Evolutionary conservation across 2,329 filamentous ascomycete species (phyloP), one percentile per base, ranked within the genome.

Genomic region (Elsinoe australis): DNA sequence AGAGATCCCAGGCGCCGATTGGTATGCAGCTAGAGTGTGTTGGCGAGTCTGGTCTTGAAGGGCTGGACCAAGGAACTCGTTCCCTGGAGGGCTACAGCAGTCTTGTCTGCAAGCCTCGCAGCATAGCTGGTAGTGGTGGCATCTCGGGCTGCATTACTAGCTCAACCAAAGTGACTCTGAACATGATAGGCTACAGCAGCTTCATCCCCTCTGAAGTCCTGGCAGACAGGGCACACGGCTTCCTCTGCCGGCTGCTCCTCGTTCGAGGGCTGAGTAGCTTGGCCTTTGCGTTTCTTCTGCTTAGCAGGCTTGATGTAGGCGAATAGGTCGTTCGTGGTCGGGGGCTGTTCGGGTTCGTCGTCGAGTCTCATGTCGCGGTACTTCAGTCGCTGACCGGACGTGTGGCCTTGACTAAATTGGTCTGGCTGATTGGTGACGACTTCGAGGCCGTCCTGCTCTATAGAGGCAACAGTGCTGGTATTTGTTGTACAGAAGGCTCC

Each of bases 111-210:
- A n/a, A n/a, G n/a, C n/a, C n/a, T n/a, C n/a, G n/a, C n/a, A n/a
- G n/a, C n/a, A n/a, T n/a, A n/a, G n/a, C n/a, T n/a, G n/a, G n/a
- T n/a, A n/a, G n/a, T n/a, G n/a, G n/a, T n/a, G n/a, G n/a, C n/a
- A n/a, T n/a, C n/a, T n/a, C n/a, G n/a, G n/a, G n/a, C n/a, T n/a
- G n/a, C n/a, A n/a, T n/a, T n/a, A 18, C 18, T 36, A 4, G 5
- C 7, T 48, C 45, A 57, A 8, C 51, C 67, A 47, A 82, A 80
- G 59, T 82, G 79, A 2, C 57, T 61, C 19, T 77, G 75, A 51
- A 86, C 79, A 57, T 87, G 83, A 62, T 82, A 73, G 7, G 76
- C 76, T 7, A 87, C 80, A 6, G 82, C 83, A 1, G 69, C 67
- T 56, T 82, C 82, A 54, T 87, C 82, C 1, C 83, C 83, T 54